These are phyloP conservation scores for Pseudogymnoascus sp. DNA, from an alignment of 2,329 filamentous ascomycete species.

Conservation along the genomic window DNA sequence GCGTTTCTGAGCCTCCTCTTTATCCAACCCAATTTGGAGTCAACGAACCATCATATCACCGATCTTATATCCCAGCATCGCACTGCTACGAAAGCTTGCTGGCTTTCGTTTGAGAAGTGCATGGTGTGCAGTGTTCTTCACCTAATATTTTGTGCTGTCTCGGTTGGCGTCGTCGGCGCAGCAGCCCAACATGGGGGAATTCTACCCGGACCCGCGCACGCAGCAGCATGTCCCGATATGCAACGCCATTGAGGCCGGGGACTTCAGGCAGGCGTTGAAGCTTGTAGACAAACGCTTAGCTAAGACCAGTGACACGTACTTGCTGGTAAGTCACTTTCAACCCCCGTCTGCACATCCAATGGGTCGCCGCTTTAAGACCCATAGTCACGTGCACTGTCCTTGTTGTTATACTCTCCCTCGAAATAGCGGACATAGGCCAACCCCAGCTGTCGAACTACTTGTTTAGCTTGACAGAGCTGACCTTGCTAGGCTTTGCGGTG, in stretches of 20 bases:
- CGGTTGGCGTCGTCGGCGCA: slow-evolving; percentile 5
- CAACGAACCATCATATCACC: slow-evolving; percentile 6
- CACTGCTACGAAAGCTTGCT: background rate
- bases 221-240: slow-evolving; percentile 28
- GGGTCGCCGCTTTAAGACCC: slow-evolving; percentile 6
- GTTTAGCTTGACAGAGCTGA: background rate
- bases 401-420: background rate
- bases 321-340: slow-evolving; percentile 23
- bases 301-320: slow-evolving; percentile 25
- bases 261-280: slow-evolving; percentile 30
- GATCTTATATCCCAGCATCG: background rate
- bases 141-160: slow-evolving; percentile 2
- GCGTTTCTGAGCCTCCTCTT: background rate
- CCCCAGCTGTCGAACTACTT: background rate
- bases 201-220: slow-evolving; percentile 18
- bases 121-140: background rate
- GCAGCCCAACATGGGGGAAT: background rate
- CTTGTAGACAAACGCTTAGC: slow-evolving; percentile 29
- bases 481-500: slow-evolving; percentile 26
- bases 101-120: background rate
- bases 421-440: background rate
- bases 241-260: slow-evolving; percentile 29
- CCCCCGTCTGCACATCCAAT: background rate
- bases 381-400: background rate
- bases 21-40: background rate